Conservation (phyloP, 202 grass and related monocot species). For the Zoysia matrella region DNA sequence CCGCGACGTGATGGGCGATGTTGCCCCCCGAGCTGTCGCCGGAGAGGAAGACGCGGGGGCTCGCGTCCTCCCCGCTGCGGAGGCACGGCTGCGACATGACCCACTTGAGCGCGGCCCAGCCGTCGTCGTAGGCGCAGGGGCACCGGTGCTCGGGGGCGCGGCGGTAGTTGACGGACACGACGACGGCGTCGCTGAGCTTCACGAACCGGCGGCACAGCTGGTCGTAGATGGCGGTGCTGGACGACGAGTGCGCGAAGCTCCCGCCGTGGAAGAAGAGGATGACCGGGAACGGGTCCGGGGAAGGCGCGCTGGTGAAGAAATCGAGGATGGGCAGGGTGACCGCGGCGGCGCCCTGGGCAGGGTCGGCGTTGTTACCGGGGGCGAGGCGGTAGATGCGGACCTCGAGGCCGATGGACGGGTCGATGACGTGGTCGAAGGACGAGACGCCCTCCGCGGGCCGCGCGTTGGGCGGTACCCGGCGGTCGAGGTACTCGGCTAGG, state of each 20-base stretch:
- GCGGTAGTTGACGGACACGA: conserved; percentile 96
- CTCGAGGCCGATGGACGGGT: conserved; percentile 65
- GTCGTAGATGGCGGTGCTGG: conserved; percentile 67
- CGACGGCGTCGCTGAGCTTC: conserved; percentile 72
- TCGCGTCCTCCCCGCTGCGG: conserved; percentile 59
- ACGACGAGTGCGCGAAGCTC: conserved; percentile 64
- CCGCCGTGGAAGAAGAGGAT: conserved; percentile 99
- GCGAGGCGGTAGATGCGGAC: conserved; percentile 82
- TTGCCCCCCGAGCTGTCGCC: too few relatives aligned
- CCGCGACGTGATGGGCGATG: too few relatives aligned
- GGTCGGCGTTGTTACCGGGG: not conserved
- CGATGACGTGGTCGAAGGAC: conserved; percentile 36
- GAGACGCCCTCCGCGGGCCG: conserved; percentile 69
- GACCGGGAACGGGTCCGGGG: conserved; percentile 81
- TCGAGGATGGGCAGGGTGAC: conserved; percentile 58
- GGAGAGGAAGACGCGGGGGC: conserved; percentile 81
- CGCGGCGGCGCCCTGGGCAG: conserved; percentile 30
- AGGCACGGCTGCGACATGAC: conserved; percentile 73
- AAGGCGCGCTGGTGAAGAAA: conserved; percentile 59
- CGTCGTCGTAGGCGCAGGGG: conserved; percentile 95
- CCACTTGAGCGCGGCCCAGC: conserved; percentile 89
- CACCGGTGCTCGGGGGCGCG: conserved; percentile 90
- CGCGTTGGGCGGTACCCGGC: conserved; percentile 67
- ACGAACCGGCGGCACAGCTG: conserved; percentile 85
- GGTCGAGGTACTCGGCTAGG: conserved; percentile 81